Conservation (phyloP, 768 basidiomycete genomes). For the Agaricus subrufescens region DNA sequence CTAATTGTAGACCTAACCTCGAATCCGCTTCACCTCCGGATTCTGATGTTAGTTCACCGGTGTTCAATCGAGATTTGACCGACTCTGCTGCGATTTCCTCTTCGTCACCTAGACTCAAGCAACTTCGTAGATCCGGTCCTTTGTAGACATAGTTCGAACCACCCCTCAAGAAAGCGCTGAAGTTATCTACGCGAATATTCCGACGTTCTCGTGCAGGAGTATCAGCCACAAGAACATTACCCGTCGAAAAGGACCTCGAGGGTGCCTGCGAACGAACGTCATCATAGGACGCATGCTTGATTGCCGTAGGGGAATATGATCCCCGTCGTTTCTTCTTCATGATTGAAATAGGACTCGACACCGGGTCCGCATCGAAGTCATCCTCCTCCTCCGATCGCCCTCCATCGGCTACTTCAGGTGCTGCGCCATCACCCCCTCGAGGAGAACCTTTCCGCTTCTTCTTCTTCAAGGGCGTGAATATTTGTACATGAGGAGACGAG, state of each 20-base stretch:
- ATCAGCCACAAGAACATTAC: slow-evolving; percentile 5
- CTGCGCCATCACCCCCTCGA: slow-evolving; percentile 2
- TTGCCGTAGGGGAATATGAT: neutral
- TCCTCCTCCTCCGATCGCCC: slow-evolving; percentile 14
- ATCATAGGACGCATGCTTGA: neutral
- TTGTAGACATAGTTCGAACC: neutral
- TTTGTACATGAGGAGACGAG: slow-evolving; percentile 53
- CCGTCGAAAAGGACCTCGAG: slow-evolving; percentile 2
- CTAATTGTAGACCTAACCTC: neutral
- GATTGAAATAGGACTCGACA: slow-evolving; percentile 25
- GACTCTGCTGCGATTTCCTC: neutral
- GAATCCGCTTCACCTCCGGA: neutral
- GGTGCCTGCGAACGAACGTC: slow-evolving; percentile 1
- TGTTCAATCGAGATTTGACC: neutral
- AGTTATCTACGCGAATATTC: neutral
- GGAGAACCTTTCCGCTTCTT: slow-evolving; percentile 5
- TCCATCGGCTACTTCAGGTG: neutral
- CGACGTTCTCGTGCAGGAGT: neutral
- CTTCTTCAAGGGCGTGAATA: slow-evolving; percentile 12
- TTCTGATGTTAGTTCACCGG: neutral
- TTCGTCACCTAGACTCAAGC: neutral
- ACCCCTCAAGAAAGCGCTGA: neutral
- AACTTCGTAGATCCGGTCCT: slow-evolving; percentile 11
- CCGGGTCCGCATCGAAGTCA: slow-evolving; percentile 20
- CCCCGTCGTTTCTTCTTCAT: slow-evolving; percentile 14